A percentile compares a stretch with the other conserved stretches of the same genome.
phyloP scores from a whole-genome alignment of 2,329 filamentous ascomycete genomes.

The Nemania bipapillata region DNA sequence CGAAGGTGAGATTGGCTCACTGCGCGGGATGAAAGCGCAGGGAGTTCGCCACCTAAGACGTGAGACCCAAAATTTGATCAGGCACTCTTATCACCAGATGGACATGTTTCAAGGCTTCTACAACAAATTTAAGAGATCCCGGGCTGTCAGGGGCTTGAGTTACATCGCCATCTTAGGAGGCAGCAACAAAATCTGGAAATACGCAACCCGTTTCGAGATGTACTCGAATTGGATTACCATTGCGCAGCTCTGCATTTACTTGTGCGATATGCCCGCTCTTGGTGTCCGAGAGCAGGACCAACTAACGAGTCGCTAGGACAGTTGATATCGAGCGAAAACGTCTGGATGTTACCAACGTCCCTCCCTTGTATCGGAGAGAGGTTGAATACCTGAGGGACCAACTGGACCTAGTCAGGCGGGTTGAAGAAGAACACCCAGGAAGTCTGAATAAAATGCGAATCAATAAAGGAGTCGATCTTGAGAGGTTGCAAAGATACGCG shows the following conservation, averaged over 20 bases:
- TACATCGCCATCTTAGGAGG: constrained; percentile 17
- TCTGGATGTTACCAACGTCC: background rate
- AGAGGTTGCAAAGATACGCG: constrained; percentile 11
- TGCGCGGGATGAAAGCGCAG: background rate
- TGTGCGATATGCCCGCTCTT: constrained; percentile 4
- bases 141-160: constrained; percentile 9
- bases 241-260: constrained; percentile 14
- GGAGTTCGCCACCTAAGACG: background rate
- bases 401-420: constrained; percentile 1
- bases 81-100: constrained; percentile 8
- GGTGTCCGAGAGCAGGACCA: background rate
- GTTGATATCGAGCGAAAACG: background rate
- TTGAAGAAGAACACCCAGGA: constrained; percentile 13
- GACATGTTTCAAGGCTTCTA: constrained; percentile 12
- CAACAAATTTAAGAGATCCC: constrained; percentile 3
- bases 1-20: constrained; percentile 8
- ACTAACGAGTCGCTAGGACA: constrained; percentile 22
- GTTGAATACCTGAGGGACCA: constrained; percentile 5
- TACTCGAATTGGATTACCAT: constrained; percentile 27
- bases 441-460: constrained; percentile 12
- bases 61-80: constrained; percentile 19
- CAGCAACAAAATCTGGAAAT: constrained; percentile 11
- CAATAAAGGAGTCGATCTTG: constrained; percentile 17
- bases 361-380: background rate
- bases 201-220: constrained; percentile 11